These are phyloP conservation scores for Edaphochlamys debaryana DNA, from an alignment of 139 green algal genomes.

Conservation along the genomic window DNA sequence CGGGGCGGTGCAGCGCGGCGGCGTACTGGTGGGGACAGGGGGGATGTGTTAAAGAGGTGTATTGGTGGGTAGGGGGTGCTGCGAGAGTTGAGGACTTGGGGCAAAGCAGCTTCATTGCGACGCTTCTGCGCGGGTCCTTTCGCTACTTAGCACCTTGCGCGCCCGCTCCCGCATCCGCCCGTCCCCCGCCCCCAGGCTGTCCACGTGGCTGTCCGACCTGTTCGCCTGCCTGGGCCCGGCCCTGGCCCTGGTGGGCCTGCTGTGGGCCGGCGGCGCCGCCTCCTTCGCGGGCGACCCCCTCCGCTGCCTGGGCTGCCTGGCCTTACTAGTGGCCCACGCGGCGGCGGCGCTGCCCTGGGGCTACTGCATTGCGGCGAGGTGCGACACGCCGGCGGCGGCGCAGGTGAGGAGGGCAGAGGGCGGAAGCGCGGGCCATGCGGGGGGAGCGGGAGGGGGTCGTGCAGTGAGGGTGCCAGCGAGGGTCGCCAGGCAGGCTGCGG, in stretches of 20 bases:
- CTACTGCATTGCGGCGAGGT: constrained; percentile 20
- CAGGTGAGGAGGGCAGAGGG: too few relatives aligned
- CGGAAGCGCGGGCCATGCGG: too few relatives aligned
- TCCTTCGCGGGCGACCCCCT: neutral
- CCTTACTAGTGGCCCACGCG: neutral
- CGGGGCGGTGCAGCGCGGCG: neutral
- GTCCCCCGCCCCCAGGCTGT: constrained; percentile 4
- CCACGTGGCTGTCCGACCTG: constrained; percentile 8
- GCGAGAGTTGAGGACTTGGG: too few relatives aligned
- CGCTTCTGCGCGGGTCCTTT: too few relatives aligned
- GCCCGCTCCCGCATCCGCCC: too few relatives aligned
- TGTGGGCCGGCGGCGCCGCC: constrained; percentile 4
- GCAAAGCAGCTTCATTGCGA: too few relatives aligned
- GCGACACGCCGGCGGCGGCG: constrained; percentile 2
- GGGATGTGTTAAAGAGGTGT: too few relatives aligned
- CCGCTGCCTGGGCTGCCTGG: neutral
- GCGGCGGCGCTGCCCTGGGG: constrained; percentile 18
- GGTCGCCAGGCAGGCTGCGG: too few relatives aligned
- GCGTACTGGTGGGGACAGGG: constrained; percentile 33
- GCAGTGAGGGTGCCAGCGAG: too few relatives aligned
- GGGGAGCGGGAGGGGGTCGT: too few relatives aligned
- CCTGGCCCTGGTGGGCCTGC: neutral
- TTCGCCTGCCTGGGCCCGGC: neutral
- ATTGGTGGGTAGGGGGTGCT: too few relatives aligned
- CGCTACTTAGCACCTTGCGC: too few relatives aligned